Evolutionary conservation across 176 grass and related monocot species (phyloP), one percentile per base, ranked within the genome.

Genomic region (Oryza brachyantha): DNA sequence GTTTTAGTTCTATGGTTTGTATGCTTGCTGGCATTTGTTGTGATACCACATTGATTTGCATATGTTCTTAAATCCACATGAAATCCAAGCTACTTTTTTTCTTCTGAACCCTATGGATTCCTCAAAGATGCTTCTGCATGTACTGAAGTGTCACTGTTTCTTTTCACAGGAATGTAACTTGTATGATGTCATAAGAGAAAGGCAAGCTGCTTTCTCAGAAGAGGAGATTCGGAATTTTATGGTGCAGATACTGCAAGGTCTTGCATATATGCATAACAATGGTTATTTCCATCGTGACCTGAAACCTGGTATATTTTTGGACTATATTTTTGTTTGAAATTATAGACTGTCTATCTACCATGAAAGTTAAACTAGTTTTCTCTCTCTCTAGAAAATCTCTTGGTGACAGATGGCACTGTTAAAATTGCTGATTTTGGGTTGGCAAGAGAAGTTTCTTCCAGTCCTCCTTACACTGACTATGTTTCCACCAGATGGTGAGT

Each of bases 391-490:
- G 94, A 97, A 67, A 97, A 97, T 83, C 66, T 97, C 32, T 74
- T 97, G 75, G 91, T 93, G 19, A 84, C 86, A 80, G 73, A 85
- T 81, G 84, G 81, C 48, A 74, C 81, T 57, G 81, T 97, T 38
- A 97, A 97, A 87, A 91, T 97, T 89, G 94, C 94, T 19, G 94
- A 97, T 80, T 93, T 97, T 64, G 94, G 94, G n/a, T 78, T 97
- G 82, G 94, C 94, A 81, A 93, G 94, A 84, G 94, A 97, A 91
- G 72, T 97, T 64, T 84, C 70, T 57, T 97, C 94, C 27, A 85
- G 64, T 35, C 88, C 91, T 91, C 94, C 94, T 46, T 97, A 93
- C 78, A 97, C 94, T 37, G 94, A 97, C 77, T 97, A 97, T 87
- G 94, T 97, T 78, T 97, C 94, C 64, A 97, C 94, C 43, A 91